Base-by-base conservation (phyloP, 441 rosid species). In the Gossypium davidsonii region DNA sequence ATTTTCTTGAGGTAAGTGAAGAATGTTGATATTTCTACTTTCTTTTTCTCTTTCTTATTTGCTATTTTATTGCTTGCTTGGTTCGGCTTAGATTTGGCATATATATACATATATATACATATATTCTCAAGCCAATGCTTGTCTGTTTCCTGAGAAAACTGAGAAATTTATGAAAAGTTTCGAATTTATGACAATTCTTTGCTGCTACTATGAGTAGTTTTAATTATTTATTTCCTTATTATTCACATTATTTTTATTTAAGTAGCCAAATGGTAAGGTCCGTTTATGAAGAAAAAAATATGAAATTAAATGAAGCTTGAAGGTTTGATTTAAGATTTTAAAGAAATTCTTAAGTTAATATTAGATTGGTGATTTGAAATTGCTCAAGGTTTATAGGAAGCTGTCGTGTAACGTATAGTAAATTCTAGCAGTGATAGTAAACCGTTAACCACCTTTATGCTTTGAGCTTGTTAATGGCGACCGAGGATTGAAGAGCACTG, bases 21-120 rank as follows among this genome's bases (percentile, higher is more conserved):
- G 18, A 14, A 49, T 34, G 10, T 25, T 26, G 25, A 49, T 44
- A 28, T 58, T 59, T 42, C 71, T 52, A 1, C 7, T 52, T 42
- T 26, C 66, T 23, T 64, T 51, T 46, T 37, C 44, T 37, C 44
- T 37, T 37, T 37, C 44, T 37, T 37, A 37, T 37, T 37, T 21
- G 3, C 18, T 14, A 26, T 59, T 7, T 55, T 63, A 60, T 53
- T 78, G 74, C 71, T 49, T 25, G 55, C 62, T 77, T 69, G 73
- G 87, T 85, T 85, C 84, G 80, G 76, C 75, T 77, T 11, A 67
- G 81, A 74, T 82, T 81, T 72, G 48, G 20, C 21, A 21, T 63
- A 25, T 72, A 7, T 37, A 31, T 5, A 31, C 6, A 21, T 63
- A 25, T 72, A 37, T 37, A 34, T 37, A 7, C 10, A 37, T 37